Base-by-base conservation (phyloP, 208 protist genomes). In the Vickermania ingenoplastis region DNA sequence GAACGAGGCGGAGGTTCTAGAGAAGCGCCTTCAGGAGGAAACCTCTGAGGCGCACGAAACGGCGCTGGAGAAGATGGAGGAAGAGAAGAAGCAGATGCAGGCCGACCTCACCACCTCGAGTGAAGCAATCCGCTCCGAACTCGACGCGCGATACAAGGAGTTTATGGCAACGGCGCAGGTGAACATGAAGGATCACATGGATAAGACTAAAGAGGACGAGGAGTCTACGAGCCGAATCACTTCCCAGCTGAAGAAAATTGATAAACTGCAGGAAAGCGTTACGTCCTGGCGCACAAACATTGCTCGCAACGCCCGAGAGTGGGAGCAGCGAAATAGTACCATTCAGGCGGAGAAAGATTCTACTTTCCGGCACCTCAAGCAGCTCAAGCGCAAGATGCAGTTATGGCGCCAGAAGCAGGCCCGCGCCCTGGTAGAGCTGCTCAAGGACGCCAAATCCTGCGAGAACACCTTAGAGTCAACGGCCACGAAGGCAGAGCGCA, bases 161-260 rank as follows among this genome's bases (percentile, higher is more conserved):
- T 96, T 94, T 64, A 96, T 91, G 88, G 77, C 70, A 2, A 90
- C 89, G 5, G 87, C 83, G 4, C 92, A 98, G 73, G 79, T 84
- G 23, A 92, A 94, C 55, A 97, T 97, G 89, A 95, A 97, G 66
- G 87, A 97, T 63, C 97, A 97, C 71, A 91, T 91, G 62, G 91
- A 97, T 59, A 89, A 97, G 61, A 95, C 93, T 13, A 97, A 97
- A 57, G 87, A 96, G 53, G 94, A 98, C 66, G 72, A 85, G 29
- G 92, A 98, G 55, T 92, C 84, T 0, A 93, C 91, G 17, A 81
- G 93, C 58, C 74, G 72, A 53, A 97, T 94, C 60, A 94, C 74
- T 0, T 67, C 71, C 24, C 91, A 97, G 66, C 71, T 96, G 48
- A 91, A 91, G 56, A 88, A 94, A 75, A 97, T 98, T 48, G 92